Evolutionary conservation across 768 basidiomycete genomes (phyloP), one percentile per base, ranked within the genome.

Genomic region (Exidia glandulosa): DNA sequence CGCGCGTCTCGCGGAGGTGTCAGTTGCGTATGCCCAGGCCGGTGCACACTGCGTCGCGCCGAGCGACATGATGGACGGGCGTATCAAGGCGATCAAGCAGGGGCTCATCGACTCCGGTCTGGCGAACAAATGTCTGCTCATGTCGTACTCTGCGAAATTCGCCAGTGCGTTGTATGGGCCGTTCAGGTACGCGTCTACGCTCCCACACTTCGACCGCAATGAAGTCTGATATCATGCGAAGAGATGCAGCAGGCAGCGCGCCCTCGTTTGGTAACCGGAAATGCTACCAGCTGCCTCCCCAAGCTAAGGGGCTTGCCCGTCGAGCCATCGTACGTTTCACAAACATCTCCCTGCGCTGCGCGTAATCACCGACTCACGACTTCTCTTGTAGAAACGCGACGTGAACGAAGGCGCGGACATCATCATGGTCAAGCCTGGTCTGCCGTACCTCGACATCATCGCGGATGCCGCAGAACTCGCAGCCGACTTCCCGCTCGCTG

Each of bases 41-140:
- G 96, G 96, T n/a, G 96, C 93, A 1, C 92, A 98, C 71, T 93
- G 93, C 67, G 94, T 99, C 60, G 96, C 96, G 2, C 96, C 96
- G 6, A 96, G 94, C 68, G 96, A 98, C 72, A 99, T 99, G 96
- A 98, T 98, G 94, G 96, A 99, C 69, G 96, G 95, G 0, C 79
- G 95, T 23, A 85, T 99, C 63, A 84, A 82, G 63, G 84, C 84
- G 14, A 98, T 99, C 74, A 99, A 99, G 71, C 78, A 82, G 36
- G 81, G 78, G 2, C 76, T 99, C 59, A 90, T 97, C 61, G 86
- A 90, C 61, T 80, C 80, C 47, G 92, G 93, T 19, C 77, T 84
- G 50, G 94, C 86, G 9, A 98, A 97, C 74, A 82, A 82, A 68
- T 93, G 90, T 71, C 87, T 88, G 5, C 78, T 99, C 57, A 98